Base-by-base conservation (phyloP, 2,329 filamentous ascomycete genomes). In the Talaromyces sp. region DNA sequence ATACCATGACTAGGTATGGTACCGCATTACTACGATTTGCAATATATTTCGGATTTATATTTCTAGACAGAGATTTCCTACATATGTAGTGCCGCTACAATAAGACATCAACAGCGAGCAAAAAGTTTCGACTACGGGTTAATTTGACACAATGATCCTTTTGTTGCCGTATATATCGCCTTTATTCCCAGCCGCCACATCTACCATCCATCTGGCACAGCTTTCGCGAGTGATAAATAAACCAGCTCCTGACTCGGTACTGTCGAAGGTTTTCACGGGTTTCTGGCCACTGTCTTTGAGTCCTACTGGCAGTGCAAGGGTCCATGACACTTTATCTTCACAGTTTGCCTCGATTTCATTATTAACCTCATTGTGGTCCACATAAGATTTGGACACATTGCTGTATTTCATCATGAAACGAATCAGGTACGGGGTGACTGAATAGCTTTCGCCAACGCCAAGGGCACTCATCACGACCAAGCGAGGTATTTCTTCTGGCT, bases 161-260 rank as follows among this genome's bases (percentile, higher is more conserved):
- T 59, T 60, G 30, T 64, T 64, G n/a, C 33, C 30, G 39, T 61
- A 64, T 17, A 57, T 52, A 49, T 59, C 54, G 9, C 58, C 55
- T 30, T 42, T 25, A 25, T 55, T 62, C 22, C 64, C 64, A 1
- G 36, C 4, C 6, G 63, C 62, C 11, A 65, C 60, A 52, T 61
- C 64, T 47, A 64, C 57, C 60, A 65, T 64, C 62, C 63, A 64
- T 32, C 49, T 60, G 6, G 64, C 62, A 60, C 62, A 64, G 51
- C 64, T 65, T 54, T 65, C 64, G 11, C 62, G 57, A 19, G 64
- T 63, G 54, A 65, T 63, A 17, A 42, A 51, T 57, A 53, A 58
- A 47, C 59, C 55, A 22, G 57, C 33, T 47, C 52, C 51, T 17
- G 52, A 54, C 30, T 65, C 59, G 4, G 53, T 57, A 13, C 39